Conservation (phyloP, 441 rosid species). For the Erodium trifolium region DNA sequence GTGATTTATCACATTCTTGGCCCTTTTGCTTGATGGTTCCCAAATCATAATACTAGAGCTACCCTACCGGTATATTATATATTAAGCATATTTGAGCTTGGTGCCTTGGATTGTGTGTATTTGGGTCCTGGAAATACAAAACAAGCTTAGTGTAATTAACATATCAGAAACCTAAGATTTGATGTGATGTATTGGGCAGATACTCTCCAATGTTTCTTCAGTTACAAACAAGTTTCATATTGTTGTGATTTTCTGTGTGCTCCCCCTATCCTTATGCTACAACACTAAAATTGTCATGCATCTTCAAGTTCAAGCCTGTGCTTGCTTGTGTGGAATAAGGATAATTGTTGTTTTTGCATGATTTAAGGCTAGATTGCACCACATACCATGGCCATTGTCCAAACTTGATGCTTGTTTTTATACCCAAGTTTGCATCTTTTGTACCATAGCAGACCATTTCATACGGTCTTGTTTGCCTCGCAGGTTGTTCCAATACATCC, state of each 20-base stretch:
- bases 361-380: not conserved
- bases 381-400: not conserved
- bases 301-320: not conserved
- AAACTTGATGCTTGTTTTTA: not conserved
- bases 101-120: too few species aligned
- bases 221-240: not conserved
- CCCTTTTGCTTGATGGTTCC: not conserved
- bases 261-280: not conserved
- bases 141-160: not conserved
- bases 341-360: not conserved
- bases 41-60: not conserved
- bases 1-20: not conserved
- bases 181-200: not conserved
- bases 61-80: too few species aligned
- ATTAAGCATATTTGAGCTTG: too few species aligned
- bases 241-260: not conserved
- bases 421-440: not conserved
- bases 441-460: not conserved
- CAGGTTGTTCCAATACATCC: conserved; percentile 59
- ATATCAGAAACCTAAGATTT: not conserved
- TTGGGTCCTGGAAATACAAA: not conserved
- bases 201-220: not conserved
- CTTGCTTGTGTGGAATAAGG: not conserved
- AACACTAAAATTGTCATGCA: not conserved
- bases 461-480: not conserved